Evolutionary conservation across 169 alveolate species (phyloP), one percentile per base, ranked within the genome.

Genomic region (Condylostoma magnum): DNA sequence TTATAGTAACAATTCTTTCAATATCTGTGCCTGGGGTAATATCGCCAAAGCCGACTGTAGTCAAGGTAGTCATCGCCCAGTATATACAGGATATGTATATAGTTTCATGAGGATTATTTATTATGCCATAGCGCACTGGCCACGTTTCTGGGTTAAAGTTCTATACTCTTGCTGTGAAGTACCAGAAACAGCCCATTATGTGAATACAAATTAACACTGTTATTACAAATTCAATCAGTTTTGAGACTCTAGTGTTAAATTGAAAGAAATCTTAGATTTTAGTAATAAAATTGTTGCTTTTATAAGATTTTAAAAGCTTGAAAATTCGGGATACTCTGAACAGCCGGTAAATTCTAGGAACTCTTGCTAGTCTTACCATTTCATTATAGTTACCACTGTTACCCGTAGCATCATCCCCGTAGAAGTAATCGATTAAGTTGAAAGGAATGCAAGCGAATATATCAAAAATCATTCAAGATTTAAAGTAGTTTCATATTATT

Each of bases 21-120:
- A 31, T 41, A 18, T 57, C 69, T 50, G 82, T 85, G 10, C 68
- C 81, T 18, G 87, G 83, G 2, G 85, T 52, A 28, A 85, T 77
- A 67, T 85, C 92, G 33, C 92, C 92, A 75, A 60, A 85, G 22
- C 92, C 92, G 2, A 85, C 92, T 2, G 92, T 85, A 28, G 92
- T 77, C 4, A 80, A 75, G 0, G 92, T 85, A 2, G 89, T 81
- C 27, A 81, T 52, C 18, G 85, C 58, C 82, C 86, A 85, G 65
- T 85, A 85, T 43, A 78, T 63, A 12, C 82, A 54, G n/a, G 73
- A 60, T 47, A 75, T 81, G 67, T 85, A 85, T 15, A 85, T 52
- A 76, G 79, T 60, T 52, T 18, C 18, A 27, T 51, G 25, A 22
- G 2, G 55, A 38, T 55, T 44, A 70, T 55, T 38, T 67, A 28